Evolutionary conservation across 345 rosid genomes (phyloP).

Genomic region (Barbarea vulgaris): DNA sequence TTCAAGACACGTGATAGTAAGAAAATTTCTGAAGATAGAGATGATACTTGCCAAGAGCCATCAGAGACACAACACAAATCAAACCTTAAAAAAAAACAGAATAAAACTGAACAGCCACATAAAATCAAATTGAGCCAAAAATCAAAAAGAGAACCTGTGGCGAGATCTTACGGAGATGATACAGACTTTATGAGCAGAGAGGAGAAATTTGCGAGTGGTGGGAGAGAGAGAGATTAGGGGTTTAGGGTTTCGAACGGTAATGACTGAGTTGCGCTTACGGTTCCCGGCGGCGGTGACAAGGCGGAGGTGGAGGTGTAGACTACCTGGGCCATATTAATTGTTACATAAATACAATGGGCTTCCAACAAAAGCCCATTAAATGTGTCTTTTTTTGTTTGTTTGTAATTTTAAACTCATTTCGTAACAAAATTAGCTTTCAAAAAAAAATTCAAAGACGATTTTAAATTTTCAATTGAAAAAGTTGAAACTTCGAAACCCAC

Average conservation of each 20-base stretch:
- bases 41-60: neutral
- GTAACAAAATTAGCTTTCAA: neutral
- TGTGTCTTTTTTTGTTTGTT: neutral
- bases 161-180: neutral
- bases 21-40: neutral
- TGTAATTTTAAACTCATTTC: neutral
- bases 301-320: neutral
- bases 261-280: neutral
- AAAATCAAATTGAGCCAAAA: neutral
- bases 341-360: neutral
- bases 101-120: neutral
- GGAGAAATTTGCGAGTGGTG: neutral
- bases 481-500: slow-evolving; percentile 11
- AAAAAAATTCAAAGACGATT: neutral
- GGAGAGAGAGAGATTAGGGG: neutral
- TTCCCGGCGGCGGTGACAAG: slow-evolving; percentile 3
- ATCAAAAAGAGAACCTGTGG: neutral
- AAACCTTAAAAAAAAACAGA: neutral
- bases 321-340: neutral
- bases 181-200: neutral
- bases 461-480: slow-evolving; percentile 11
- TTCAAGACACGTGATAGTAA: neutral
- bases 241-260: neutral
- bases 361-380: neutral
- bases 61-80: neutral